Evolutionary conservation across 1,139 yeast genomes (phyloP), one percentile per base, ranked within the genome.

Genomic region (Ogataea hybrid): DNA sequence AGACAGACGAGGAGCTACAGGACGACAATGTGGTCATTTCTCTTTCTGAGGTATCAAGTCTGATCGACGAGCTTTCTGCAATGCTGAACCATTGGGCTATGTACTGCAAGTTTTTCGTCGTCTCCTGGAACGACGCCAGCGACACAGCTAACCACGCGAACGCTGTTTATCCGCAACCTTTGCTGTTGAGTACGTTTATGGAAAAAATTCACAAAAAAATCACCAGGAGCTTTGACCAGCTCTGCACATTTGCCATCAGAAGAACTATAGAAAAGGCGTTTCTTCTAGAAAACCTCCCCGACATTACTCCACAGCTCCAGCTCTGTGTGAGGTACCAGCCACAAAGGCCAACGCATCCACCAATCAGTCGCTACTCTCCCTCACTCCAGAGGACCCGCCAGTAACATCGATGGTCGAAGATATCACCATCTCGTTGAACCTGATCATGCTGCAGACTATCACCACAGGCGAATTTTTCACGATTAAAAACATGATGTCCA

Each of bases 351-450:
- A 46, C 3, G 45, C 47, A 2, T 44, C 61, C 4, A 43, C 49
- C 12, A 52, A 53, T 21, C 49, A 49, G 18, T 42, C 55, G 1
- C 35, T 56, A 14, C 38, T 43, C 11, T 46, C 54, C 3, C 32
- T 59, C 5, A 49, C 63, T 4, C 76, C 74, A 9, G 86, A 75
- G 48, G 75, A 70, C 37, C 79, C 85, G 4, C 84, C 94, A 4
- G 78, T 85, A 5, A 79, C 95, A 0, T 88, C 97, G 0, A 82
- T 88, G 9, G 79, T 90, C 30, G 98, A 92, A 58, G 98, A 92
- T 59, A 68, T 87, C 34, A 77, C 89, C 27, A 69, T 88, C 53
- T 79, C 89, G 15, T 65, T 89, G 35, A 84, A 86, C 51, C 76
- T 78, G n/a, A 70, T 84, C 6, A 61, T 85, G 25, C 63, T 77